These are phyloP conservation scores for Hymenoscyphus infarciens DNA, from an alignment of 2,329 filamentous ascomycete genomes.

Conservation along the genomic window DNA sequence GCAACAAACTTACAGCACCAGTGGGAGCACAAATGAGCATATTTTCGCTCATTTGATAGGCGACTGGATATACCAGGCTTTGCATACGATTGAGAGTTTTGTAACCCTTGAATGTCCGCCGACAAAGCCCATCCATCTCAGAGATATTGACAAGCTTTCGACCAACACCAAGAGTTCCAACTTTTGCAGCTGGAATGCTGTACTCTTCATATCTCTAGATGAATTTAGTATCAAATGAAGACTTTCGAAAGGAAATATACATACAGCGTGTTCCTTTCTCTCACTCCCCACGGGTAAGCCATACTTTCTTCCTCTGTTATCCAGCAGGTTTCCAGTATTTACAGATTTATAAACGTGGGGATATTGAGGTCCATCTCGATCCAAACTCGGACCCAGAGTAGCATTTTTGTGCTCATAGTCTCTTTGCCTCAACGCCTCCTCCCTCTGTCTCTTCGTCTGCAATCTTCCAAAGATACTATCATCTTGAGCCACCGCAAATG, in stretches of 20 bases:
- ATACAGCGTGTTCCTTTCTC: conserved; percentile 56
- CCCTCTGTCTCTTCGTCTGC: conserved; percentile 71
- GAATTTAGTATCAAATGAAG: conserved; percentile 13
- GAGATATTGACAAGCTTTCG: conserved; percentile 75
- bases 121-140: conserved; percentile 84
- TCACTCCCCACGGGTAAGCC: conserved; percentile 73
- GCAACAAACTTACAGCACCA: conserved; percentile 61
- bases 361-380: conserved; percentile 70
- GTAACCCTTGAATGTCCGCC: conserved; percentile 91
- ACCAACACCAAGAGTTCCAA: conserved; percentile 68
- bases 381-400: conserved; percentile 64
- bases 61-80: conserved; percentile 90
- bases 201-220: conserved; percentile 84
- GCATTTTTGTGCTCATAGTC: conserved; percentile 83
- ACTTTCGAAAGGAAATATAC: neutral
- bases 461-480: conserved; percentile 53
- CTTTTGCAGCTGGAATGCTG: conserved; percentile 74
- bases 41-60: conserved; percentile 93
- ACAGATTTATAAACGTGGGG: conserved; percentile 90
- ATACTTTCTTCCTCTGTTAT: conserved; percentile 75
- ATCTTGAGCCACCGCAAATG: conserved; percentile 35
- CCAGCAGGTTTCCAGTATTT: conserved; percentile 81
- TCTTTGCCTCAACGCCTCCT: conserved; percentile 69
- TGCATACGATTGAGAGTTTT: conserved; percentile 96
- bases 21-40: conserved; percentile 98